These are phyloP conservation scores for Ascochyta lentis DNA, from an alignment of 2,329 filamentous ascomycete genomes.

Conservation along the genomic window DNA sequence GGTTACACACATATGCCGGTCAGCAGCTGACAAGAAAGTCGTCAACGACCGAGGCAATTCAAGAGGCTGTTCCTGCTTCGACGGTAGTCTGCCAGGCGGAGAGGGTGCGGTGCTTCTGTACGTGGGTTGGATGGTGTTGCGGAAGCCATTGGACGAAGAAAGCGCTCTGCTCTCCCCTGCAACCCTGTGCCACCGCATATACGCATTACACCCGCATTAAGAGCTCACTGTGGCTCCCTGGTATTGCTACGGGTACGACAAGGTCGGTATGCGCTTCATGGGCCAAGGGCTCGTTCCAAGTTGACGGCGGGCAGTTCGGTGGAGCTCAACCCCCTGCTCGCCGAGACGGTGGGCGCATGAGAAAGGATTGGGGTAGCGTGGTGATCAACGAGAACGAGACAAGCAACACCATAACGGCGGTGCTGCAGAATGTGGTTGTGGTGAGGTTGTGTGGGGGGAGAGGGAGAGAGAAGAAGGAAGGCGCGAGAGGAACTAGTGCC, in stretches of 20 bases:
- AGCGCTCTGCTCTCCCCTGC: not conserved
- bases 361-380: not conserved
- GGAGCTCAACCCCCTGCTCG: not conserved
- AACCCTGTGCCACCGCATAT: not conserved
- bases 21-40: no score
- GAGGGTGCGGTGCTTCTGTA: no score
- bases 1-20: no score
- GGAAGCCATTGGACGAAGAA: no score
- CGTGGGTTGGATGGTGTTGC: no score
- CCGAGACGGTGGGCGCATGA: not conserved
- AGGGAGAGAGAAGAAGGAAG: not conserved
- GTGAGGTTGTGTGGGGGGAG: not conserved
- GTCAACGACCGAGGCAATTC: no score
- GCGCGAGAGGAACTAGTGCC: constrained; percentile 9
- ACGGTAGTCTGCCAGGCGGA: no score
- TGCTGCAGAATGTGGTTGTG: not conserved
- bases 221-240: not conserved
- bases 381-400: not conserved
- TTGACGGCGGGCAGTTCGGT: not conserved
- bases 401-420: not conserved
- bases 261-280: not conserved
- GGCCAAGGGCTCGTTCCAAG: not conserved
- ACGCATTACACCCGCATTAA: not conserved
- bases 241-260: not conserved
- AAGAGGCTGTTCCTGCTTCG: no score